Percentiles rank a stretch among this genome's conserved stretches.
Evolutionary conservation across 768 basidiomycete genomes (phyloP).

Genomic region (Paxillus ammoniavirescens): DNA sequence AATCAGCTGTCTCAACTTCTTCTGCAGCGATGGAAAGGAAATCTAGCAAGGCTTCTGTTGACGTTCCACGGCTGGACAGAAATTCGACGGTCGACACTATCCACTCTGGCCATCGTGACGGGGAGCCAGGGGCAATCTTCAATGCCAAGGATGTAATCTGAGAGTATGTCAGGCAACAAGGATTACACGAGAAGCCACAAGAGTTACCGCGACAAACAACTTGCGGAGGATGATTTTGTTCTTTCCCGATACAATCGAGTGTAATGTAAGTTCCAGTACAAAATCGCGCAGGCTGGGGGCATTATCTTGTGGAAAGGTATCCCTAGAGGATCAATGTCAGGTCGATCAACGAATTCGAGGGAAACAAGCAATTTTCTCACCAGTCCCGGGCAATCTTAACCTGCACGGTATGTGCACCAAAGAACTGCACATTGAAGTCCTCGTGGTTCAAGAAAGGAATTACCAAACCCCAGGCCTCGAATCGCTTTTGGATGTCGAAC

Average conservation of each 20-base stretch:
- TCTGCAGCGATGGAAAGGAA: constrained; percentile 84
- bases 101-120: constrained; percentile 75
- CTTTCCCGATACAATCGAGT: constrained; percentile 56
- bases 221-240: constrained; percentile 80
- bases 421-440: constrained; percentile 89
- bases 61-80: constrained; percentile 58
- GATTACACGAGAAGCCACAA: neutral
- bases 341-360: constrained; percentile 2
- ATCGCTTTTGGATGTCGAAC: constrained; percentile 71
- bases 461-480: constrained; percentile 83
- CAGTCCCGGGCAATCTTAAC: constrained; percentile 94
- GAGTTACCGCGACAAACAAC: constrained; percentile 75
- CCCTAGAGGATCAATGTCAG: constrained; percentile 44
- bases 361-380: constrained; percentile 40
- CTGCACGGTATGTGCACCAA: constrained; percentile 90
- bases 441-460: constrained; percentile 69
- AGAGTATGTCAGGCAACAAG: constrained; percentile 6
- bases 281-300: constrained; percentile 58
- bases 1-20: constrained; percentile 73
- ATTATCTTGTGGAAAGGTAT: constrained; percentile 65
- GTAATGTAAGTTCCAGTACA: constrained; percentile 67
- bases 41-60: constrained; percentile 62
- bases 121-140: constrained; percentile 58
- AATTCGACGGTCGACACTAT: constrained; percentile 60
- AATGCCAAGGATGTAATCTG: constrained; percentile 73